Base-by-base conservation (phyloP, 768 basidiomycete species). In the Tulasnella sp. region DNA sequence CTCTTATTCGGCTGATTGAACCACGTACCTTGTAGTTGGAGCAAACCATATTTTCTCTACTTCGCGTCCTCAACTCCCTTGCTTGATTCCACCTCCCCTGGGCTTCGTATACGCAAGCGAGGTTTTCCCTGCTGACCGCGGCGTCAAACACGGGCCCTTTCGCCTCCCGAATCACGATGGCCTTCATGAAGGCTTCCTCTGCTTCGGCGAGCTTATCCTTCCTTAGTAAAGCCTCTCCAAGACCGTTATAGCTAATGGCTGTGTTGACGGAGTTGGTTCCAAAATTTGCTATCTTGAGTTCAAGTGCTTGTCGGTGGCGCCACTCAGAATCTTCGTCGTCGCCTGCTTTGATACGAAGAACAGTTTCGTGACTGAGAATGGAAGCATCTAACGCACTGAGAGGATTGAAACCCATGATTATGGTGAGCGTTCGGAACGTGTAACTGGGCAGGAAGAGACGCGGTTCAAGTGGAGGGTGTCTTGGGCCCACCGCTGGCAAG, bases 121-220 rank as follows among this genome's bases (percentile, higher is more conserved):
- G 82, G 77, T 86, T 87, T 80, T 88, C 86, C 19, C 86, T 81
- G 62, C 86, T 85, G 6, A 84, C 85, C 5, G 86, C 86, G 3
- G 83, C 84, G 80, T 88, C 87, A 38, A 84, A 83, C 21, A 82
- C 78, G 27, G 82, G 79, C 2, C 83, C 84, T 9, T 24, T 39
- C 48, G 52, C 81, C 27, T 80, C 82, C 76, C 86, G 83, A 18
- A 87, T 82, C 4, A 77, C 46, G 34, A 86, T 48, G 7, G 85
- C 86, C 79, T 85, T 83, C 38, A 81, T 82, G 14, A 87, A 82
- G 76, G 86, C 84, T 4, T 82, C 83, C 81, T 87, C 86, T 0
- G 87, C 87, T 9, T 87, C 85, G 73, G 85, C 84, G n/a, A 86
- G 80, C 40, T 83, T 85, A 38, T 82, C 84, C 82, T 85, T 84